A percentile compares a stretch with the other conserved stretches of the same genome.
phyloP scores from a whole-genome alignment of 2,329 filamentous ascomycete species.

The Claviceps pazoutovae region DNA sequence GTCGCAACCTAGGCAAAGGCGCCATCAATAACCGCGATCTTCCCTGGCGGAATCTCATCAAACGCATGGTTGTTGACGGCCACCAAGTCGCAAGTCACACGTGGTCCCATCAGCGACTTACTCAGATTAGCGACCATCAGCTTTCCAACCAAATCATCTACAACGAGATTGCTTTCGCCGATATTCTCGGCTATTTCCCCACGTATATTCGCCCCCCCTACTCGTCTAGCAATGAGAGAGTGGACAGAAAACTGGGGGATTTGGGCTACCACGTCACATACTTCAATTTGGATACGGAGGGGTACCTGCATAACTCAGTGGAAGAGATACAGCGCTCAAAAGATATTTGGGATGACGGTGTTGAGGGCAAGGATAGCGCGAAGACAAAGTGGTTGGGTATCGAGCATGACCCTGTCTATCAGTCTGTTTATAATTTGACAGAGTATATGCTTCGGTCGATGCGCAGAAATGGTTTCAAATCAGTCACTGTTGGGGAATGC shows the following conservation, averaged over 20 bases:
- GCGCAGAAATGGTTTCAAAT: conserved; percentile 24
- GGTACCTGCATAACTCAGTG: conserved; percentile 39
- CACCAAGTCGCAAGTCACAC: conserved; percentile 47
- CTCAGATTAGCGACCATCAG: conserved; percentile 17
- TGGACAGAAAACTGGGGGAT: conserved; percentile 24
- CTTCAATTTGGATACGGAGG: conserved; percentile 47
- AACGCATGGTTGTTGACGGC: conserved; percentile 35
- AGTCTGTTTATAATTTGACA: conserved; percentile 29
- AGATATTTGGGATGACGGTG: conserved; percentile 20
- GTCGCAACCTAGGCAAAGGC: conserved; percentile 24
- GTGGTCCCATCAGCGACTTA: conserved; percentile 31
- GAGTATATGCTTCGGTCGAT: conserved; percentile 29
- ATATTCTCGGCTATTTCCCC: conserved; percentile 26
- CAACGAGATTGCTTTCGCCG: conserved; percentile 28
- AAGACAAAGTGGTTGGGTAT: conserved; percentile 34
- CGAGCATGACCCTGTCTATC: conserved; percentile 35
- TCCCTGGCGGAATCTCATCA: conserved; percentile 21
- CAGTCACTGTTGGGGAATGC: conserved; percentile 27
- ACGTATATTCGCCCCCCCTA: conserved; percentile 33
- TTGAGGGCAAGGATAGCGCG: conserved; percentile 18
- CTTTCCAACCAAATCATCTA: conserved; percentile 27
- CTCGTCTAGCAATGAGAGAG: conserved; percentile 27
- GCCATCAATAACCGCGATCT: conserved; percentile 26
- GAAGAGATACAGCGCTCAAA: conserved; percentile 33
- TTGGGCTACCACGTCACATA: conserved; percentile 45